These are phyloP conservation scores for Solanum paucissectum DNA, from an alignment of 257 asterid species.

Conservation along the genomic window DNA sequence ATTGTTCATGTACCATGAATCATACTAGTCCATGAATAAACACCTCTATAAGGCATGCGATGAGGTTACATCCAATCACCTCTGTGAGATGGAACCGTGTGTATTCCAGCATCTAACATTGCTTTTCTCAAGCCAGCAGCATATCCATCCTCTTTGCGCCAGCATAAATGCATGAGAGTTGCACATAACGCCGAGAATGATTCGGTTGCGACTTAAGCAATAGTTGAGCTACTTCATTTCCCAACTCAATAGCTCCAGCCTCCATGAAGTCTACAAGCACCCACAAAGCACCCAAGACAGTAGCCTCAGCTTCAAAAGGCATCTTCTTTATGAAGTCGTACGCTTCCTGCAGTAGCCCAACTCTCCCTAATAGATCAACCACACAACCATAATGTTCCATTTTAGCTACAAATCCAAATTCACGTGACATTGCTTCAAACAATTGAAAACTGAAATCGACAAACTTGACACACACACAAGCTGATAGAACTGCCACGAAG, in stretches of 20 bases:
- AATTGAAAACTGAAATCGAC: constrained; percentile 45
- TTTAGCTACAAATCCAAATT: constrained; percentile 29
- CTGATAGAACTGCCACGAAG: constrained; percentile 58
- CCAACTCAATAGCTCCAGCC: constrained; percentile 41
- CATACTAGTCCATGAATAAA: too few relatives aligned
- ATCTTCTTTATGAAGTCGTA: constrained; percentile 39
- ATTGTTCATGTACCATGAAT: too few relatives aligned
- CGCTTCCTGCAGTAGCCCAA: constrained; percentile 66
- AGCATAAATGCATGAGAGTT: constrained; percentile 67
- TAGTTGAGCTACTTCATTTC: constrained; percentile 43
- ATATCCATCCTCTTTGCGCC: constrained; percentile 52
- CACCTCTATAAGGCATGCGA: too few relatives aligned
- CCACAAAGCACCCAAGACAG: constrained; percentile 76
- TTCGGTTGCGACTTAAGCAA: not conserved
- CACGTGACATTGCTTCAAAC: constrained; percentile 43
- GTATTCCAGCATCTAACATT: constrained; percentile 53
- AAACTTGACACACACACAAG: constrained; percentile 55
- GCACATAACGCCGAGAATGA: constrained; percentile 42
- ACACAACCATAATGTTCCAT: constrained; percentile 94
- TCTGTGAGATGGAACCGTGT: constrained; percentile 60
- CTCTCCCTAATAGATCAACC: constrained; percentile 73
- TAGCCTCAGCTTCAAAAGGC: constrained; percentile 69
- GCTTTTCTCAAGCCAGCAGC: constrained; percentile 53
- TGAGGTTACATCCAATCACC: too few relatives aligned
- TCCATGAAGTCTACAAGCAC: constrained; percentile 66